Base-by-base conservation (phyloP, 345 rosid species). In the Mangifera indica region DNA sequence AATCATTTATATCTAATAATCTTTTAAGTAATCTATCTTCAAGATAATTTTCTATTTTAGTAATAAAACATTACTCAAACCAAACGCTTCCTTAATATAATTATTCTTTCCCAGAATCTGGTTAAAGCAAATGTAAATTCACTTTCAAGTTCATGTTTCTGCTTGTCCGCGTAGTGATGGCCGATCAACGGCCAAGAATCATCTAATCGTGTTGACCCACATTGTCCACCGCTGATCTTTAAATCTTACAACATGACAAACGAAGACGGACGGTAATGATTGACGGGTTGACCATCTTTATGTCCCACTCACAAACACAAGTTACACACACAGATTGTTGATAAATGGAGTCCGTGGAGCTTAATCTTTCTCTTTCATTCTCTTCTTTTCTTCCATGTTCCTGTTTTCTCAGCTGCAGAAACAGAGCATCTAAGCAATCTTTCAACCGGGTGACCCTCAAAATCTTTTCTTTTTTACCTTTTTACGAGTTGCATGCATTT, bases 361-460 rank as follows among this genome's bases (percentile, higher is more conserved):
- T 13, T 10, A 17, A 3, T 26, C 66, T 40, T 0, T 14, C 56
- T 2, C 72, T 75, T 70, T 40, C 71, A 66, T 67, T 45, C 17
- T 45, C 58, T 34, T 15, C 60, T 56, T 25, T 20, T 0, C 8
- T 46, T 24, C 18, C 21, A 61, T 48, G 76, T 17, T 53, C 40
- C 55, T 10, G 71, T 59, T 72, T n/a, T 46, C 52, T 26, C 42
- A 37, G 7, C 70, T 67, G 37, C 57, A 57, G 46, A 67, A 79
- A 48, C 67, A 58, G 42, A 53, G 67, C 71, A 51, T 69, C 74
- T 56, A 42, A 66, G 53, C 74, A 44, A 44, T 74, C 67, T 76
- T 71, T 58, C 74, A 49, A 68, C 69, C 71, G 72, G 72, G 87
- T 87, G 54, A 72, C 75, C 63, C 32, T 58, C 67, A 57, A 20